These are phyloP conservation scores for Aureobasidium sp. DNA, from an alignment of 2,329 filamentous ascomycete genomes.

Conservation along the genomic window DNA sequence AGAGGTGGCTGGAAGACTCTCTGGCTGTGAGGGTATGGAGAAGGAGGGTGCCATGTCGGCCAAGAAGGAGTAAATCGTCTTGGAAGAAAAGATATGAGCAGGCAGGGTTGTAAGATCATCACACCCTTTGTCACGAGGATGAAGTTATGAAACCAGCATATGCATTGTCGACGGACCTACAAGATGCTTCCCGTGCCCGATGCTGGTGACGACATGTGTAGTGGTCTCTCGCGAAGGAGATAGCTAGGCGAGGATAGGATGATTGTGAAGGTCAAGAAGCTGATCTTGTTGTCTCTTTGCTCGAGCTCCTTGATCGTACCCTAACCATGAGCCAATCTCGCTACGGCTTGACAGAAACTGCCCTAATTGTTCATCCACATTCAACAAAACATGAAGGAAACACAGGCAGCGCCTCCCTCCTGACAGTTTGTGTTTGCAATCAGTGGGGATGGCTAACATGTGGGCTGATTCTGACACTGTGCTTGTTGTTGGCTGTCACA, in stretches of 20 bases:
- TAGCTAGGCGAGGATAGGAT: not conserved
- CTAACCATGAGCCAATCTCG: no score
- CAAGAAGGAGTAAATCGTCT: not conserved
- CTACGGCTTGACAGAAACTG: not conserved
- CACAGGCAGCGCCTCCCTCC: not conserved
- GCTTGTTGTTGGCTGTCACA: not conserved
- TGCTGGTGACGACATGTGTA: not conserved
- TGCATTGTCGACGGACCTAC: not conserved
- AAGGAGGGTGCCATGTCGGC: slow-evolving; percentile 44
- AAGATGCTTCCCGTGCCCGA: not conserved
- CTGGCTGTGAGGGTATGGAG: slow-evolving; percentile 64
- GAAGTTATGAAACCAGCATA: not conserved
- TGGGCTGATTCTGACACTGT: not conserved
- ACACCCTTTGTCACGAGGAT: not conserved
- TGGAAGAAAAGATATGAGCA: not conserved
- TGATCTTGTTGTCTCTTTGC: not conserved
- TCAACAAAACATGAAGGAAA: not conserved
- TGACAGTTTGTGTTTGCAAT: not conserved
- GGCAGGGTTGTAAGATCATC: not conserved
- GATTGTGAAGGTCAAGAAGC: not conserved
- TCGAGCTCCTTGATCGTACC: no score
- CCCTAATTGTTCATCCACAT: not conserved
- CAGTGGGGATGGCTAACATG: not conserved
- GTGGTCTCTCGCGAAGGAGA: not conserved
- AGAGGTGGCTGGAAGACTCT: slow-evolving; percentile 55